These are phyloP conservation scores for Litsea cubeba DNA, from an alignment of 164 flowering plant genomes.

Conservation along the genomic window DNA sequence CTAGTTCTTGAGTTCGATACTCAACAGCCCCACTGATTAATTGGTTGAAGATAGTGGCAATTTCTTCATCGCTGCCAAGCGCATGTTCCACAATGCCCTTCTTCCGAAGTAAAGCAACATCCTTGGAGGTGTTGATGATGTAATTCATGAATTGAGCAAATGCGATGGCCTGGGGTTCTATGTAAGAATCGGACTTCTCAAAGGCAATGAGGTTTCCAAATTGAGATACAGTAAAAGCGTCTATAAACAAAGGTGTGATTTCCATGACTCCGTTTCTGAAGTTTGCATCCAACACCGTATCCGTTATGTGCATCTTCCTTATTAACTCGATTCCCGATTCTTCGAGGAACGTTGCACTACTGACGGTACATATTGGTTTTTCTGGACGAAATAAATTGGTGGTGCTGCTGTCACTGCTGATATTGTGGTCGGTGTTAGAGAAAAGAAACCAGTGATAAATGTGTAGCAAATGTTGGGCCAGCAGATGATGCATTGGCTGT, in stretches of 20 bases:
- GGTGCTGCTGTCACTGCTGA: too few relatives aligned
- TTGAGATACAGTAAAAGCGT: slow-evolving; percentile 11
- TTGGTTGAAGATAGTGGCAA: too few relatives aligned
- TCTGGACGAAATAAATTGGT: too few relatives aligned
- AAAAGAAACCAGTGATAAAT: too few relatives aligned
- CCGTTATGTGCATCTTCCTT: neutral
- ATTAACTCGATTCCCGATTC: neutral
- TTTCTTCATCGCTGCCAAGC: slow-evolving; percentile 6
- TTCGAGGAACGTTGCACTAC: neutral
- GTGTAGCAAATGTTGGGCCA: too few relatives aligned
- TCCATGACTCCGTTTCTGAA: slow-evolving; percentile 24
- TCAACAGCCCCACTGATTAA: neutral
- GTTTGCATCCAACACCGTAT: slow-evolving; percentile 20
- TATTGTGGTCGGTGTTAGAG: too few relatives aligned
- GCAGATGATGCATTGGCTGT: too few relatives aligned
- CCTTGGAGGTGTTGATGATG: neutral
- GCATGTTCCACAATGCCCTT: neutral
- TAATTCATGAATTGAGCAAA: neutral
- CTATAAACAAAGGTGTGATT: slow-evolving; percentile 23
- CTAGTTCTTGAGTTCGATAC: neutral
- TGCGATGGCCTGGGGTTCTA: too few relatives aligned
- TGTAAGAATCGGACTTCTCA: too few relatives aligned
- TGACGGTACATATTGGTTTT: neutral
- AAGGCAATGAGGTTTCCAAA: slow-evolving; percentile 20
- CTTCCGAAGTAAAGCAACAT: neutral